Evolutionary conservation across 2,329 filamentous ascomycete species (phyloP), one percentile per base, ranked within the genome.

Genomic region (Albifimbria verrucaria): DNA sequence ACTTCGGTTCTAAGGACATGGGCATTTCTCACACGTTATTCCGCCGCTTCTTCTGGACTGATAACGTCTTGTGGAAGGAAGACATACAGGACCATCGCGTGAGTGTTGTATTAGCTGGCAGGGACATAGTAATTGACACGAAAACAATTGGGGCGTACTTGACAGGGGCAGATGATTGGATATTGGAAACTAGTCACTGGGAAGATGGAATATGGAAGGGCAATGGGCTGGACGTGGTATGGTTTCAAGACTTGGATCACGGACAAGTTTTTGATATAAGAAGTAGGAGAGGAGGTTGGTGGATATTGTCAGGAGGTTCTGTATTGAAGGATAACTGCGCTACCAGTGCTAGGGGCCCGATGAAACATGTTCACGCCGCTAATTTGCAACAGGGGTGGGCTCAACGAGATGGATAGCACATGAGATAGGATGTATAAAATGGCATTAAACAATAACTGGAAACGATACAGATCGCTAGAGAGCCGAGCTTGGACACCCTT

Each of bases 1-100:
- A 83, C 60, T 86, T 86, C 53, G 82, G 78, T 1, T 77, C 74
- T 11, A 80, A 77, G 56, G 82, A 87, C 57, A 79, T 82, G 59
- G 77, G 80, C 45, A 77, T 85, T 9, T 73, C 80, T 9, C 80
- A 85, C 60, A 83, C 80, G 0, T 68, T 86, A 1, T 74, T 76
- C 12, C 69, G 83, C 12, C 75, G 79, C 36, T 86, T 86, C 64
- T 83, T 84, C 68, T 87, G 83, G 83, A 72, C 70, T 20, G 75
- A 86, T 55, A 85, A 82, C 59, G 72, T 83, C 1, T 64, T 86
- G 7, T 86, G 82, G 83, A 80, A 80, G 59, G 75, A 84, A 39
- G 78, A 82, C 52, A 62, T 85, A 7, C 59, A 65, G 26, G 64
- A 67, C 17, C 60, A 52, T 42, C 66, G 68, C 18, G 69, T 79